A percentile compares a stretch with the other conserved stretches of the same genome.
Conservation (phyloP, 2,329 filamentous ascomycete species). For the Tetracladium maxilliforme region DNA sequence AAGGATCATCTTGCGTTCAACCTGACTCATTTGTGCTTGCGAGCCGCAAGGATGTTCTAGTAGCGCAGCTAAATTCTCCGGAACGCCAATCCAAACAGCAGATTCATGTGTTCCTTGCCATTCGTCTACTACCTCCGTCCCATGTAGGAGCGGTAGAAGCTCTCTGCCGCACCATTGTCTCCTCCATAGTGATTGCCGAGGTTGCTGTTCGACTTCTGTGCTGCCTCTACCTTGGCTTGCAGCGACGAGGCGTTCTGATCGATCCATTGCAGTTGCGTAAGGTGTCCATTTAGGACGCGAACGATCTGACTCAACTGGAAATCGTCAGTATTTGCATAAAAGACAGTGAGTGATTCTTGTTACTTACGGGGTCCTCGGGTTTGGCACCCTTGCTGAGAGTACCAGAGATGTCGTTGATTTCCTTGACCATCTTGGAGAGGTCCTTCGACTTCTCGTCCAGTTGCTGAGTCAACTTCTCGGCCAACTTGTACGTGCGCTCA, state of each 20-base stretch:
- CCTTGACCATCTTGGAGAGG: slow-evolving; percentile 90
- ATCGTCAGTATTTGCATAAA: background rate
- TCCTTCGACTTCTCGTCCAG: slow-evolving; percentile 91
- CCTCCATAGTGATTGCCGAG: slow-evolving; percentile 41
- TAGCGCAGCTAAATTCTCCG: too few relatives aligned
- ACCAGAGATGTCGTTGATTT: slow-evolving; percentile 88
- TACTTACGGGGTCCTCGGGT: slow-evolving; percentile 69
- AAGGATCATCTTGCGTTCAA: too few relatives aligned
- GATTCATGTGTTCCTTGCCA: too few relatives aligned
- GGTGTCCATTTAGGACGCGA: slow-evolving; percentile 82
- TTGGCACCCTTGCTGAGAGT: slow-evolving; percentile 81
- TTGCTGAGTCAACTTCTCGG: slow-evolving; percentile 81
- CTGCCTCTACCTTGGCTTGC: slow-evolving; percentile 66
- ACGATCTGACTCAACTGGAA: slow-evolving; percentile 54
- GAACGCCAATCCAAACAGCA: too few relatives aligned
- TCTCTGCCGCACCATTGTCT: slow-evolving; percentile 63
- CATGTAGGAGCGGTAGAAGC: slow-evolving; percentile 83
- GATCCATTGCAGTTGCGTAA: slow-evolving; percentile 85
- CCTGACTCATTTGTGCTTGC: too few relatives aligned
- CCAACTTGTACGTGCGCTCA: slow-evolving; percentile 89
- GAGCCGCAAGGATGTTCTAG: too few relatives aligned
- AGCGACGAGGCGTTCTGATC: slow-evolving; percentile 71
- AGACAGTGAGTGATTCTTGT: slow-evolving; percentile 5
- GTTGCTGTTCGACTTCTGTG: slow-evolving; percentile 63
- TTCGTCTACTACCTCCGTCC: too few relatives aligned